These are phyloP conservation scores for Aspergillus texensis DNA, from an alignment of 2,329 filamentous ascomycete species.

Conservation along the genomic window DNA sequence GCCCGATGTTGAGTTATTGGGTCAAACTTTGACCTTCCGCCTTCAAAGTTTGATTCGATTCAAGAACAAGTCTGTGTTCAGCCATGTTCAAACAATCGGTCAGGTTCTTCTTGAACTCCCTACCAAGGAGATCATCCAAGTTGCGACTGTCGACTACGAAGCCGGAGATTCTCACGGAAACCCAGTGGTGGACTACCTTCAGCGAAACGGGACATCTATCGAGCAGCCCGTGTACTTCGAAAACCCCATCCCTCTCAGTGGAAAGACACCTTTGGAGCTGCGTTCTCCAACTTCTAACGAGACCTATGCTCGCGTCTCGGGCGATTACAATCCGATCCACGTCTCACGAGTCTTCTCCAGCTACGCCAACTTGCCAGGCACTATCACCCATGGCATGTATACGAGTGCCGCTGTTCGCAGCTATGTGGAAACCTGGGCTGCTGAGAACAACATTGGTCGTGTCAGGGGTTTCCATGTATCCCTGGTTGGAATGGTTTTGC, in stretches of 20 bases:
- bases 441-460: conserved; percentile 96
- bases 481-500: conserved; percentile 97
- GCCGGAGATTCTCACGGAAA: conserved; percentile 91
- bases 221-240: conserved; percentile 97
- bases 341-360: conserved; percentile 94
- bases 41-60: conserved; percentile 88
- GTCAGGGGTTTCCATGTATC: conserved; percentile 97
- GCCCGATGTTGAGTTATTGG: conserved; percentile 80
- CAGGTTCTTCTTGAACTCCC: conserved; percentile 92
- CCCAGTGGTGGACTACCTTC: conserved; percentile 92
- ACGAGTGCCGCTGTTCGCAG: conserved; percentile 95
- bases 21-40: conserved; percentile 94
- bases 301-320: conserved; percentile 95
- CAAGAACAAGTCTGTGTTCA: conserved; percentile 93
- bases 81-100: conserved; percentile 86
- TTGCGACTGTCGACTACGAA: conserved; percentile 95
- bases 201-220: conserved; percentile 86
- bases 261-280: conserved; percentile 83
- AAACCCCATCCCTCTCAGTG: conserved; percentile 92
- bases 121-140: conserved; percentile 95
- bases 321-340: conserved; percentile 98
- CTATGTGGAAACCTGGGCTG: conserved; percentile 97
- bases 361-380: conserved; percentile 93
- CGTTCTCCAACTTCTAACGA: conserved; percentile 96
- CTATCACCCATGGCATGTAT: conserved; percentile 99